phyloP scores from a whole-genome alignment of 306 rosid genomes.

The Vigna radiata region DNA sequence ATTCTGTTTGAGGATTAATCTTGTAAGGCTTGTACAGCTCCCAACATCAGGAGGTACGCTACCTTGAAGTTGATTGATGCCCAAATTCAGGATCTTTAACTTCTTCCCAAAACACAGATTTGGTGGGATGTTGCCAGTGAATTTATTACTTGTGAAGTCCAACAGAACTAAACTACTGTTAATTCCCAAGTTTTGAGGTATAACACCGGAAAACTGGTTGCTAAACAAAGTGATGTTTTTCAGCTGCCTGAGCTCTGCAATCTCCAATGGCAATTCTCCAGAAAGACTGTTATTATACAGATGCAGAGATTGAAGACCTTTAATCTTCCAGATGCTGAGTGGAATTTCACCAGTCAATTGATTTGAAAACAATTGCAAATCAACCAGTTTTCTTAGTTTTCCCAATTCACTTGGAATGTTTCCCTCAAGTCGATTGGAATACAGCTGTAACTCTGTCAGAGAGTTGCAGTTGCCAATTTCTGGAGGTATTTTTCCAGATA shows the following conservation, averaged over 20 bases:
- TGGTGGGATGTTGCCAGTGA: slow-evolving; percentile 75
- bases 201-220: slow-evolving; percentile 76
- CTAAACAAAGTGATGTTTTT: slow-evolving; percentile 64
- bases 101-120: slow-evolving; percentile 74
- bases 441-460: slow-evolving; percentile 55
- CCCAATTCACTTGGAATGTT: slow-evolving; percentile 78
- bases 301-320: slow-evolving; percentile 58
- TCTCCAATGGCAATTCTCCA: slow-evolving; percentile 76
- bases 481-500: slow-evolving; percentile 74
- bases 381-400: slow-evolving; percentile 53
- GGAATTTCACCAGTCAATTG: slow-evolving; percentile 78
- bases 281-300: slow-evolving; percentile 72
- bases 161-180: slow-evolving; percentile 66
- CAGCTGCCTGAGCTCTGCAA: slow-evolving; percentile 71
- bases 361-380: slow-evolving; percentile 65
- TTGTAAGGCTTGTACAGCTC: slow-evolving; percentile 67
- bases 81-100: slow-evolving; percentile 57
- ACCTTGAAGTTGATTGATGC: slow-evolving; percentile 69
- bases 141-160: slow-evolving; percentile 70
- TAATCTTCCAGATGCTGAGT: slow-evolving; percentile 81
- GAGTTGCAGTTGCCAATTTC: slow-evolving; percentile 75
- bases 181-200: slow-evolving; percentile 80
- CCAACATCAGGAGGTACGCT: slow-evolving; percentile 72
- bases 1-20: slow-evolving; percentile 65
- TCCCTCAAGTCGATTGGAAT: slow-evolving; percentile 72